Evolutionary conservation across 140 eudicot genomes (phyloP).

Genomic region (Oenanthe javanica): DNA sequence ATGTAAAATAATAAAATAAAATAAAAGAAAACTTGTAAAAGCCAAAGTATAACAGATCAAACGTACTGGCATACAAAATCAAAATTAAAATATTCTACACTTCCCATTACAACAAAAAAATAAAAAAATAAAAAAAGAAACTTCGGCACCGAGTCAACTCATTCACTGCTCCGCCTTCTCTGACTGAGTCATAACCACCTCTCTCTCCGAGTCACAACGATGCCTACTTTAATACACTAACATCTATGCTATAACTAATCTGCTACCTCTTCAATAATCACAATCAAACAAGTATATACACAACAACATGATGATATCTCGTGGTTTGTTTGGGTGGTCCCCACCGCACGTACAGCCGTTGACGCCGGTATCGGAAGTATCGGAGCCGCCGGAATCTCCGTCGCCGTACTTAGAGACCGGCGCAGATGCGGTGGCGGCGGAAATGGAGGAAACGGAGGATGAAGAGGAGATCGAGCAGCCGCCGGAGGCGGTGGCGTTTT

Average conservation of each 20-base stretch:
- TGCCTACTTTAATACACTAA: neutral
- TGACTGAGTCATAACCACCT: slow-evolving; percentile 9
- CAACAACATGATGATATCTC: slow-evolving; percentile 55
- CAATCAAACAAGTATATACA: neutral
- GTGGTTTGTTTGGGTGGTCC: slow-evolving; percentile 98
- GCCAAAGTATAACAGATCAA: slow-evolving; percentile 4
- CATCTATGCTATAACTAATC: neutral
- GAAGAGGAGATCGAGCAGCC: slow-evolving; percentile 94
- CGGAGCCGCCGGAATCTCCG: slow-evolving; percentile 99
- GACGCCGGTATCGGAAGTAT: slow-evolving; percentile 96
- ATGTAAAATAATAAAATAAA: neutral
- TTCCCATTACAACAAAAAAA: neutral
- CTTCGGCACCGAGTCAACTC: slow-evolving; percentile 34
- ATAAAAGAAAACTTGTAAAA: neutral
- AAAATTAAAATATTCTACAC: neutral
- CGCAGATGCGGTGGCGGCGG: slow-evolving; percentile 51
- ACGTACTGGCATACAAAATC: slow-evolving; percentile 11
- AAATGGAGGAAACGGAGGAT: slow-evolving; percentile 70
- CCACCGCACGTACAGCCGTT: slow-evolving; percentile 97
- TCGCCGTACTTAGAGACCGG: slow-evolving; percentile 71
- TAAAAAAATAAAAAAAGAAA: neutral
- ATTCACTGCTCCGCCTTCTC: slow-evolving; percentile 26
- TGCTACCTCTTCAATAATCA: neutral
- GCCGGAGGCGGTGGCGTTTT: slow-evolving; percentile 93
- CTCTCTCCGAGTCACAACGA: neutral